Evolutionary conservation across 352 stramenopile genomes (phyloP), one percentile per base, ranked within the genome.

Genomic region (Phytophthora sansomeana): DNA sequence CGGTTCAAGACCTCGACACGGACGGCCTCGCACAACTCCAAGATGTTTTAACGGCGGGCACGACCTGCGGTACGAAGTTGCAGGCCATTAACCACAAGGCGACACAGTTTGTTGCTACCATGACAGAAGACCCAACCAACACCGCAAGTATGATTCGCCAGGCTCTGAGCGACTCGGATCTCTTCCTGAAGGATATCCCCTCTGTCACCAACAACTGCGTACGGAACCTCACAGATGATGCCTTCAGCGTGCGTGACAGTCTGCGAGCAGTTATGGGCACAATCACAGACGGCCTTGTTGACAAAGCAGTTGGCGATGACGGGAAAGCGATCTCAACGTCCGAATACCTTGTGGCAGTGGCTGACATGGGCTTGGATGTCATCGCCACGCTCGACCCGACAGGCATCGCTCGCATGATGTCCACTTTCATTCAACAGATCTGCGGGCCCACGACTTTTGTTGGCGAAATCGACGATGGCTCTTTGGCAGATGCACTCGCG

Each of bases 161-260:
- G 28, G 48, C 58, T 8, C 28, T 87, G 14, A 69, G 73, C 14
- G 72, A 77, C 32, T 82, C 78, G 48, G 43, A 81, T 11, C 39
- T 87, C 9, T 75, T 87, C 29, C 38, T 88, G 21, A 72, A 72
- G 17, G 77, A 88, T n/a, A 73, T 88, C n/a, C 81, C 81, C 4
- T 59, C 51, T 19, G 71, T 82, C 4, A 81, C 74, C 5, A 65
- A 71, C 29, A 71, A 69, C 29, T 90, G 81, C 48, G 24, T 67
- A 19, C 47, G 52, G 0, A 77, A 77, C 41, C 19, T 70, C 36
- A 77, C 69, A 1, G 58, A 63, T 5, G 71, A 78, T n/a, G 60
- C 61, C 10, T 80, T 67, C 48, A 56, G 50, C 13, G 76, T 59
- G n/a, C 79, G 79, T 19, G 78, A 85, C 48, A 68, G 69, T 51